Conservation (phyloP, 2,329 filamentous ascomycete species). For the Aspergillus proliferans region DNA sequence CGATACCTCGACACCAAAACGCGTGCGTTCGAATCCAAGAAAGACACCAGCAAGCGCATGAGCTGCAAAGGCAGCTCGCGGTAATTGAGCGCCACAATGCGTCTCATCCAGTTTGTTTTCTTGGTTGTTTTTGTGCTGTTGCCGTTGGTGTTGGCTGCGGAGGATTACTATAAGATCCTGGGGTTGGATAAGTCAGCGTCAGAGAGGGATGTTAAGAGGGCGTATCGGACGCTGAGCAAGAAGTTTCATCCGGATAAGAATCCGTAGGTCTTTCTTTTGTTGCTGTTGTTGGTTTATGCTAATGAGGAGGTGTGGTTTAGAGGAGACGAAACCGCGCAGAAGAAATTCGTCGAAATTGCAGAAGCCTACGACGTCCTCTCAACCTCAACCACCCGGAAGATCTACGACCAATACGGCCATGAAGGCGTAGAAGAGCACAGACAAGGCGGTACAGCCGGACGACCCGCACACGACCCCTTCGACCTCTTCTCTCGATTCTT, state of each 20-base stretch:
- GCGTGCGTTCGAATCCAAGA: not conserved
- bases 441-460: slow-evolving; percentile 57
- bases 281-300: not conserved
- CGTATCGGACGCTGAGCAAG: slow-evolving; percentile 86
- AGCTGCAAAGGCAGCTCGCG: slow-evolving; percentile 13
- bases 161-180: slow-evolving; percentile 61
- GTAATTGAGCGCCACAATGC: slow-evolving; percentile 22
- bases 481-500: slow-evolving; percentile 97
- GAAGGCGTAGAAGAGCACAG: slow-evolving; percentile 81
- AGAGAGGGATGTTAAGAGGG: slow-evolving; percentile 85
- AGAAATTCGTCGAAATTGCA: slow-evolving; percentile 89
- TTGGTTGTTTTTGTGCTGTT: slow-evolving; percentile 29
- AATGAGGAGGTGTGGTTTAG: slow-evolving; percentile 37
- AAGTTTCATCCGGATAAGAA: slow-evolving; percentile 98
- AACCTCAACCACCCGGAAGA: slow-evolving; percentile 69
- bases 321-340: slow-evolving; percentile 68
- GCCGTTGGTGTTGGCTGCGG: slow-evolving; percentile 34
- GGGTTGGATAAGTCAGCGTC: slow-evolving; percentile 72
- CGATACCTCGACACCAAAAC: not conserved
- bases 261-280: slow-evolving; percentile 55
- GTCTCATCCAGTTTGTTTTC: slow-evolving; percentile 26
- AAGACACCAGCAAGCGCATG: not conserved
- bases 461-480: slow-evolving; percentile 72
- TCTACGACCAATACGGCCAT: slow-evolving; percentile 92
- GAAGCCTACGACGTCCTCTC: slow-evolving; percentile 93